Evolutionary conservation across 2,329 filamentous ascomycete species (phyloP).

Genomic region (Gaeumannomyces sp.): DNA sequence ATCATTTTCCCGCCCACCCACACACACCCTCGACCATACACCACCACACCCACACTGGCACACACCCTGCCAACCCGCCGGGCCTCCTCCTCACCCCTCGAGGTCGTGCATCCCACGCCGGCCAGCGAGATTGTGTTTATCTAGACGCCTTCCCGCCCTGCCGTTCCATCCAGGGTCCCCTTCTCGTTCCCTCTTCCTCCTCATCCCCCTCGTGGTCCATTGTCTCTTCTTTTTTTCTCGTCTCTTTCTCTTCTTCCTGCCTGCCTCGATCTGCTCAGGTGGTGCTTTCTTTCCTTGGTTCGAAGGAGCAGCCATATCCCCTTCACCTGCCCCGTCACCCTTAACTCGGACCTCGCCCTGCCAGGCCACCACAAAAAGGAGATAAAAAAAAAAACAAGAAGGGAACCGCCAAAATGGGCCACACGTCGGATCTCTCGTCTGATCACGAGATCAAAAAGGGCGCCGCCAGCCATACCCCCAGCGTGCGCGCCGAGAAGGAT

Average conservation of each 20-base stretch:
- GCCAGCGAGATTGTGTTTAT: not conserved
- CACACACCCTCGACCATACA: not conserved
- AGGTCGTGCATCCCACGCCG: not conserved
- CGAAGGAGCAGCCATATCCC: not conserved
- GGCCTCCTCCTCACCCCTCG: too few relatives aligned
- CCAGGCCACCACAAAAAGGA: not conserved
- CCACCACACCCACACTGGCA: too few relatives aligned
- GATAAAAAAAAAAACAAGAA: not conserved
- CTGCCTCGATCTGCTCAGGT: too few relatives aligned
- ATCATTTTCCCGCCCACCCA: not conserved
- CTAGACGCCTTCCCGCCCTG: not conserved
- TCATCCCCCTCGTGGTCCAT: not conserved
- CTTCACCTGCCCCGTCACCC: not conserved
- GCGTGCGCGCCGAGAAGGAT: conserved; percentile 2
- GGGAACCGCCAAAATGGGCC: conserved; percentile 4
- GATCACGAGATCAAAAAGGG: conserved; percentile 9
- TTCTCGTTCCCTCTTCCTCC: not conserved
- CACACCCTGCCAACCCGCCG: not conserved
- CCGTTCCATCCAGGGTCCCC: not conserved
- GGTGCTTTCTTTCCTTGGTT: not conserved
- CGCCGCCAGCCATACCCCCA: conserved; percentile 2
- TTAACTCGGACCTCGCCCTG: not conserved
- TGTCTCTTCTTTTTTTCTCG: not conserved
- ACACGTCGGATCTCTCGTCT: conserved; percentile 5
- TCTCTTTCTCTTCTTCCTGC: not conserved